Evolutionary conservation across 2,329 filamentous ascomycete species (phyloP), one percentile per base, ranked within the genome.

Genomic region (Calonectria hawksworthii): DNA sequence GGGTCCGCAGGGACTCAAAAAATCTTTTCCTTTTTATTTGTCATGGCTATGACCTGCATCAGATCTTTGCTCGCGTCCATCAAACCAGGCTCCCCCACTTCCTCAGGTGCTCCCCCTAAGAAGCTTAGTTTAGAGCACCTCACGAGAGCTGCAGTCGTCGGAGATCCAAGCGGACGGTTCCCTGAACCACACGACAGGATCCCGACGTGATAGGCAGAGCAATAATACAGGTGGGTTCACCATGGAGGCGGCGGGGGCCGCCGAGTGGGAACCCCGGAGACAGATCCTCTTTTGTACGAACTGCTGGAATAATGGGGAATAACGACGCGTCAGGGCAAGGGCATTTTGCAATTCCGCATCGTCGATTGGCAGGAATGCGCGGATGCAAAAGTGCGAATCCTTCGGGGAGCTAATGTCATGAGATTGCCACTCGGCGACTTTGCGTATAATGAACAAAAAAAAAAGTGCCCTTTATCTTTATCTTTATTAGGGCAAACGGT

Each of bases 61-160:
- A 21, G 56, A 63, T 63, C 34, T 36, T 30, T 41, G n/a, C 36
- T 63, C 23, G 56, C 14, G 18, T 36, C 23, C 23, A 26, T 28
- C 34, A 63, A 63, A 36, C 14, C 34, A 7, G 11, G 18, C 13
- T 26, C 34, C 56, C 56, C 56, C 56, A 63, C 56, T 28, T 28
- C 9, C n/a, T 41, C 34, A 23, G 32, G 14, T 63, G 14, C 16
- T 61, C 56, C 56, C 36, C 56, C 9, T 38, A 63, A 63, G 56
- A 63, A 63, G 56, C 56, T 63, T 63, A 63, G 56, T 63, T 63
- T 63, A 63, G 16, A 63, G 56, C 56, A 63, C 11, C 36, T 63
- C 34, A 38, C 23, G 56, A 63, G 56, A 63, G 36, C n/a, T 63
- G n/a, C 14, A n/a, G 26, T 11, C 11, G 23, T 36, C n/a, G 34